Percentiles rank a stretch among this genome's conserved stretches.
These are phyloP conservation scores for Dichotomocladium elegans DNA, from an alignment of 371 early-diverging fungal genomes.

Conservation along the genomic window DNA sequence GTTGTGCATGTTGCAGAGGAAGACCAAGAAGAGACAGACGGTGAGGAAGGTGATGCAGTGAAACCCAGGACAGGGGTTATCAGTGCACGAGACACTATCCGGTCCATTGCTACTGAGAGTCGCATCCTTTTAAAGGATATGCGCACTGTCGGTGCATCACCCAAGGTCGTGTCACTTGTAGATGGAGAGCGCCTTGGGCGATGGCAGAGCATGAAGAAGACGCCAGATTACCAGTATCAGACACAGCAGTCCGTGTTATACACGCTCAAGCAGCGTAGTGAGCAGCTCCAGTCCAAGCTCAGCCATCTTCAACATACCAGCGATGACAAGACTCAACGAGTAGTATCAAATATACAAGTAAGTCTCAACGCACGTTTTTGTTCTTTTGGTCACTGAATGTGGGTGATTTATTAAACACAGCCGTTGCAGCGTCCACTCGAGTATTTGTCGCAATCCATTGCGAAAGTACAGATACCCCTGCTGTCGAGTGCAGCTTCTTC, in stretches of 20 bases:
- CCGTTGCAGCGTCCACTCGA: slow-evolving; percentile 5
- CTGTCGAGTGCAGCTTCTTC: background rate
- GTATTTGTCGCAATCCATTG: slow-evolving; percentile 15
- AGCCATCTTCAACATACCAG: slow-evolving; percentile 19
- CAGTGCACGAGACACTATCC: slow-evolving; percentile 18
- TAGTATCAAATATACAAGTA: background rate
- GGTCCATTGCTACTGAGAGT: slow-evolving; percentile 28
- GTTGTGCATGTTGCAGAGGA: slow-evolving; percentile 10
- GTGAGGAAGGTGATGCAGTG: slow-evolving; percentile 1
- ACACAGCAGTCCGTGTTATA: slow-evolving; percentile 66
- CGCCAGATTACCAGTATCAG: slow-evolving; percentile 68
- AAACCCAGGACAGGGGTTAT: background rate
- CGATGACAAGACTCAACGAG: background rate
- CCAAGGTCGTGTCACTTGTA: slow-evolving; percentile 43
- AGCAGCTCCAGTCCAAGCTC: slow-evolving; percentile 46
- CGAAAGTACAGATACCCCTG: slow-evolving; percentile 30
- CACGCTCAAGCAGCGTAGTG: slow-evolving; percentile 59
- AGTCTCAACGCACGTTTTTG: background rate
- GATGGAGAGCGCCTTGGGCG: slow-evolving; percentile 18
- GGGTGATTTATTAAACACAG: background rate
- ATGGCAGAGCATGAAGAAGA: slow-evolving; percentile 59
- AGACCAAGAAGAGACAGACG: slow-evolving; percentile 1
- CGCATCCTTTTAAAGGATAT: slow-evolving; percentile 38
- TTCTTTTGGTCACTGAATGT: background rate
- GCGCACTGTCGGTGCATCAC: slow-evolving; percentile 43